These are phyloP conservation scores for Colletotrichum sp. DNA, from an alignment of 2,329 filamentous ascomycete genomes.

Conservation along the genomic window DNA sequence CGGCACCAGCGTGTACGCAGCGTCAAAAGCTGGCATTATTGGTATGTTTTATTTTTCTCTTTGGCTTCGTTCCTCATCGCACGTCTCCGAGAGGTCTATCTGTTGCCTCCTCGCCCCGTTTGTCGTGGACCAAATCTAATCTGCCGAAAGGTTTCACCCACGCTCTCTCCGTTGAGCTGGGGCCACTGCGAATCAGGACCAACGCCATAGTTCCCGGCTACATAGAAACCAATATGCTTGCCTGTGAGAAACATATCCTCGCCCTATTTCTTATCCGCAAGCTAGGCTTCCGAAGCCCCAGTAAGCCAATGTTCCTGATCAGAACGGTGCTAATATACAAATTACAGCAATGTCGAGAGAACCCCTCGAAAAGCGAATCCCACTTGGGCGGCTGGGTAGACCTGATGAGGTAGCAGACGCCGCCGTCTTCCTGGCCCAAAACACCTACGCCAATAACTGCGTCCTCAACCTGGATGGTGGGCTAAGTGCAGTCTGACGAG, in stretches of 20 bases:
- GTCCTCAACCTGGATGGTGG: constrained; percentile 87
- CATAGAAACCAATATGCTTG: constrained; percentile 81
- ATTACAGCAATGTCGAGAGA: constrained; percentile 27
- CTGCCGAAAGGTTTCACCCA: constrained; percentile 66
- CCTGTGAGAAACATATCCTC: constrained; percentile 52
- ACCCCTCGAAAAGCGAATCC: constrained; percentile 29
- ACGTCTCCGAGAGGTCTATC: background rate
- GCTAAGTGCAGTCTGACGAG: constrained; percentile 67
- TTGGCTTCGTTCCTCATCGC: constrained; percentile 4
- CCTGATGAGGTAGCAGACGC: constrained; percentile 81
- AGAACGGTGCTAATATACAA: constrained; percentile 44
- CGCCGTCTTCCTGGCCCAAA: constrained; percentile 76
- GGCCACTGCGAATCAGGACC: constrained; percentile 68
- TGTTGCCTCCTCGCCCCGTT: background rate
- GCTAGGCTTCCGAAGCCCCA: background rate
- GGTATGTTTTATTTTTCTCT: constrained; percentile 48
- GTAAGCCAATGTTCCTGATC: background rate
- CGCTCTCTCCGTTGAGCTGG: constrained; percentile 68
- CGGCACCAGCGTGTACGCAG: constrained; percentile 77
- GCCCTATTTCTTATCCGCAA: background rate
- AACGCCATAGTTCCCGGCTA: constrained; percentile 87
- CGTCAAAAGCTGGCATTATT: constrained; percentile 81
- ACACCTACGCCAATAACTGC: constrained; percentile 86
- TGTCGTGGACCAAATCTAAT: constrained; percentile 2
- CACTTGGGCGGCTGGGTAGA: constrained; percentile 65